phyloP scores from a whole-genome alignment of 257 asterid species.

The Penstemon newberryi region DNA sequence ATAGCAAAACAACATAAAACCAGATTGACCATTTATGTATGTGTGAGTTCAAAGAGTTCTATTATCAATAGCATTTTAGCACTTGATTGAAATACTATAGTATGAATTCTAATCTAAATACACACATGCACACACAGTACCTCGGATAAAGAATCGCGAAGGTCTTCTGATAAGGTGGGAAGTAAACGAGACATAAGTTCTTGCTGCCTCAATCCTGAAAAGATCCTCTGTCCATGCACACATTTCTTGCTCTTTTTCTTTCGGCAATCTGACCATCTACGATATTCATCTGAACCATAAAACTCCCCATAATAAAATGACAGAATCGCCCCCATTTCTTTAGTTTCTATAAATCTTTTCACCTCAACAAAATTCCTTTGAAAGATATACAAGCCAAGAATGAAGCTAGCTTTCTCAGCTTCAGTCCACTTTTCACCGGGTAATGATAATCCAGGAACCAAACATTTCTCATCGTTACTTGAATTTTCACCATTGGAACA shows the following conservation, averaged over 20 bases:
- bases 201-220: slow-evolving; percentile 73
- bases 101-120: neutral
- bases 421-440: slow-evolving; percentile 46
- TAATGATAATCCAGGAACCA: slow-evolving; percentile 50
- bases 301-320: slow-evolving; percentile 63
- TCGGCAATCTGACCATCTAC: slow-evolving; percentile 62
- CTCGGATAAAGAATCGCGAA: slow-evolving; percentile 49
- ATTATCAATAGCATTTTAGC: neutral
- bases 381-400: slow-evolving; percentile 63
- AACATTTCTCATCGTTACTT: neutral
- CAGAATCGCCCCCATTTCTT: slow-evolving; percentile 48
- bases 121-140: slow-evolving; percentile 31
- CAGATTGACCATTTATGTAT: neutral
- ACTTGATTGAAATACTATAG: neutral
- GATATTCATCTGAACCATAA: slow-evolving; percentile 49
- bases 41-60: slow-evolving; percentile 3
- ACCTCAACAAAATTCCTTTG: slow-evolving; percentile 61
- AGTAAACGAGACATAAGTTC: slow-evolving; percentile 60
- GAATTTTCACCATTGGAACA: slow-evolving; percentile 27
- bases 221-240: slow-evolving; percentile 61
- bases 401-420: slow-evolving; percentile 51
- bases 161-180: slow-evolving; percentile 46
- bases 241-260: slow-evolving; percentile 53
- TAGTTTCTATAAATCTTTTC: slow-evolving; percentile 51
- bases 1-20: neutral